phyloP scores from a whole-genome alignment of 2,329 filamentous ascomycete genomes.

The Aspergillus clavatus region DNA sequence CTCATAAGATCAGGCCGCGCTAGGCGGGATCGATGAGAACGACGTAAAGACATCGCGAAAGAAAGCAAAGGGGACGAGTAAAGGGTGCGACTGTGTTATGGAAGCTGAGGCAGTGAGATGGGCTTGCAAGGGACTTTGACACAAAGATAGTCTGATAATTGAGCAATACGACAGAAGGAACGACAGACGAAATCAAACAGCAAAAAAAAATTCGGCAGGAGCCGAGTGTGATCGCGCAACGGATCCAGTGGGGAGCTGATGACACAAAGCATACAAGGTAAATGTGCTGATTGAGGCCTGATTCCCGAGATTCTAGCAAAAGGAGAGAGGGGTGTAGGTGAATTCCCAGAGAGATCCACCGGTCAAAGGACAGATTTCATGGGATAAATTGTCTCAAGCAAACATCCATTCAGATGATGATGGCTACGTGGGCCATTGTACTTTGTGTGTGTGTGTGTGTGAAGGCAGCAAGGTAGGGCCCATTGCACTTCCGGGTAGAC shows the following conservation, averaged over 20 bases:
- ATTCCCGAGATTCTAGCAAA: slow-evolving; percentile 16
- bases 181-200: neutral
- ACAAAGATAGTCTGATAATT: neutral
- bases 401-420: slow-evolving; percentile 4
- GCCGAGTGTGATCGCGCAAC: no score
- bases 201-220: neutral
- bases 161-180: neutral
- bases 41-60: slow-evolving; percentile 34
- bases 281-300: slow-evolving; percentile 3
- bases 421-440: slow-evolving; percentile 18
- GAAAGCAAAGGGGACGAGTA: slow-evolving; percentile 1
- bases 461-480: slow-evolving; percentile 11
- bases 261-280: neutral
- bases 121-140: neutral
- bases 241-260: neutral
- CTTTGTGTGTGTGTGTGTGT: neutral
- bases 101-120: neutral
- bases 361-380: slow-evolving; percentile 2
- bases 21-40: slow-evolving; percentile 36
- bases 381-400: neutral
- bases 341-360: slow-evolving; percentile 8
- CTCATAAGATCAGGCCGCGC: slow-evolving; percentile 24
- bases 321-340: slow-evolving; percentile 6
- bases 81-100: neutral
- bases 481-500: slow-evolving; percentile 29